Evolutionary conservation across 805 yeast genomes (phyloP).

Genomic region (Schizosaccharomyces octosporus): DNA sequence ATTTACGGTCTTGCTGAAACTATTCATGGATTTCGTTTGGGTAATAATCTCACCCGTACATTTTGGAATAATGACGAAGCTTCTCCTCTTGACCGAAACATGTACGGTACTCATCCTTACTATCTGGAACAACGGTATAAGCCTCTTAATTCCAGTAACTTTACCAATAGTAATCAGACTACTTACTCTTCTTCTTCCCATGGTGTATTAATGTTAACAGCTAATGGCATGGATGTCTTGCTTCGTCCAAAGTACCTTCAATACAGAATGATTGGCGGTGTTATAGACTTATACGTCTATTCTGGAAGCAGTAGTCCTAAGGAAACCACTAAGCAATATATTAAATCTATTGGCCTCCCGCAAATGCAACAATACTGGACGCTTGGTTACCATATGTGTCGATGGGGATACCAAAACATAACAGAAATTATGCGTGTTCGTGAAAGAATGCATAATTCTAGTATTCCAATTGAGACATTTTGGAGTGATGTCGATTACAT

Average conservation of each 20-base stretch:
- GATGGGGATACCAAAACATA: slow-evolving; percentile 72
- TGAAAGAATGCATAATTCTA: too few species aligned
- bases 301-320: slow-evolving; percentile 20
- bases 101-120: slow-evolving; percentile 16
- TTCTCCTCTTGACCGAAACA: slow-evolving; percentile 14
- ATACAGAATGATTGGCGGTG: neutral
- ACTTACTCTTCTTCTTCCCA: slow-evolving; percentile 8
- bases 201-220: neutral
- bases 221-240: neutral
- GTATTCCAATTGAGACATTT: slow-evolving; percentile 51
- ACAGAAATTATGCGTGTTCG: slow-evolving; percentile 38
- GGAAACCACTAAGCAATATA: slow-evolving; percentile 26
- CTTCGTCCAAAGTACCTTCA: neutral
- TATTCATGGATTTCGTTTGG: slow-evolving; percentile 12
- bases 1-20: slow-evolving; percentile 16
- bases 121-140: slow-evolving; percentile 10
- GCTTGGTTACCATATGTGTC: slow-evolving; percentile 46
- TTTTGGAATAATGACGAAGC: slow-evolving; percentile 14
- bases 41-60: slow-evolving; percentile 14
- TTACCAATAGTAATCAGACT: too few species aligned
- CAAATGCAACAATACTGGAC: slow-evolving; percentile 40
- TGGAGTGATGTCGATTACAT: slow-evolving; percentile 74
- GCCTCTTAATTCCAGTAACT: neutral
- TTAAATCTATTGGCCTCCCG: slow-evolving; percentile 35
- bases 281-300: slow-evolving; percentile 10